Evolutionary conservation across 1,139 yeast genomes (phyloP).

Genomic region (Torulaspora pretoriensis): DNA sequence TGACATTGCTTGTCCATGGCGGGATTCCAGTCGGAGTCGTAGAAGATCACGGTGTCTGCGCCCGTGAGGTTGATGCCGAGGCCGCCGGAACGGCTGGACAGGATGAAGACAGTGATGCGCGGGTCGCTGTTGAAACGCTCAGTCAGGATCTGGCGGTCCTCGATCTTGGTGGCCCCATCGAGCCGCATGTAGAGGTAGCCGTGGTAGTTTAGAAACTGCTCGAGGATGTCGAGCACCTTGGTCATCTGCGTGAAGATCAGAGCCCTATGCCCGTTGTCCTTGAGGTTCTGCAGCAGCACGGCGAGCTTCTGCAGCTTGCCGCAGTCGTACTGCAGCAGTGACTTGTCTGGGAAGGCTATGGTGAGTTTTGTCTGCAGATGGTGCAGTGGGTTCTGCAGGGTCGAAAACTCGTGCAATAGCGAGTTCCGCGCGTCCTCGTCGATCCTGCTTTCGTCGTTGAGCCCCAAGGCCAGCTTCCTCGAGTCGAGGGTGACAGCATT

Average conservation of each 20-base stretch:
- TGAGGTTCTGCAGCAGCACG: conserved; percentile 64
- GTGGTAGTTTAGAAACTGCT: conserved; percentile 88
- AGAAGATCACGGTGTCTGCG: conserved; percentile 98
- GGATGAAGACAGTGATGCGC: conserved; percentile 81
- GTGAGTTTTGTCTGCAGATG: conserved; percentile 81
- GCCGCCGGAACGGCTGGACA: conserved; percentile 97
- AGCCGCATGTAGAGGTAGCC: conserved; percentile 92
- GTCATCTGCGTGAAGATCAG: conserved; percentile 98
- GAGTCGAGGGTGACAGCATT: conserved; percentile 74
- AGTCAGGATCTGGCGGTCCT: conserved; percentile 90
- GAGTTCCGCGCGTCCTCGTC: conserved; percentile 35
- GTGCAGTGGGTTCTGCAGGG: conserved; percentile 65
- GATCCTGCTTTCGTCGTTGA: conserved; percentile 25
- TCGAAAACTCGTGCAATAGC: conserved; percentile 41
- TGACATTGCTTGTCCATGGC: conserved; percentile 99
- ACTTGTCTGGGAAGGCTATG: conserved; percentile 94
- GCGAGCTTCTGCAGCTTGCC: conserved; percentile 92
- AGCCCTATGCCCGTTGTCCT: conserved; percentile 86
- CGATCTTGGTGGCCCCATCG: conserved; percentile 97
- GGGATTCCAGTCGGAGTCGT: conserved; percentile 99
- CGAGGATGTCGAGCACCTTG: conserved; percentile 86
- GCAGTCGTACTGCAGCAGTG: conserved; percentile 89
- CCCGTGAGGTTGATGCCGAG: conserved; percentile 96
- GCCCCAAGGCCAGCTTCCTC: conserved; percentile 47
- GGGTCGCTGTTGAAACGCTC: conserved; percentile 88